Evolutionary conservation across 495 filamentous ascomycete species (phyloP).

Genomic region (Podospora sp.): DNA sequence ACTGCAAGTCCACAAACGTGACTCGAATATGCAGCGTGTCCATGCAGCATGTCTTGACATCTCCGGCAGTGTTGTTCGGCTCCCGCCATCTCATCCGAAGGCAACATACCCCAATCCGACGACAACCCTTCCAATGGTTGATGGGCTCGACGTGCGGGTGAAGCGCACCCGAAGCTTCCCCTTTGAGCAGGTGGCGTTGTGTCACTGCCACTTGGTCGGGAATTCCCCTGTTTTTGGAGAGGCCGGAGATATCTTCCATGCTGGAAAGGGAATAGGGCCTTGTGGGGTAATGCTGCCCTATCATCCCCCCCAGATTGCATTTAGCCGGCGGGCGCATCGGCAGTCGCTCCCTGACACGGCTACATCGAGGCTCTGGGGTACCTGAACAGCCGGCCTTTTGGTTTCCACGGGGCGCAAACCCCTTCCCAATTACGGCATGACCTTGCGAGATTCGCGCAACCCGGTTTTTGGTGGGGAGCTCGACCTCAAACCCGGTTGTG

Average conservation of each 20-base stretch:
- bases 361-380: slow-evolving; percentile 6
- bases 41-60: too few species aligned
- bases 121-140: not conserved
- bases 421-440: slow-evolving; percentile 24
- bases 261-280: not conserved
- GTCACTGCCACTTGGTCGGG: not conserved
- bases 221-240: not conserved
- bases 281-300: slow-evolving; percentile 11
- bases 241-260: not conserved
- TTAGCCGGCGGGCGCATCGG: slow-evolving; percentile 20
- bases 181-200: slow-evolving; percentile 9
- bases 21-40: too few species aligned
- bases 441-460: slow-evolving; percentile 17
- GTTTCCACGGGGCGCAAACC: slow-evolving; percentile 21
- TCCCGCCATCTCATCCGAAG: too few species aligned
- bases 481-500: slow-evolving; percentile 1
- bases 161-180: not conserved
- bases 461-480: slow-evolving; percentile 18
- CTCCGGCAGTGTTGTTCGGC: too few species aligned
- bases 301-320: not conserved
- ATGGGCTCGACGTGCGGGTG: not conserved
- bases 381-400: not conserved
- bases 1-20: too few species aligned
- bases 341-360: slow-evolving; percentile 5
- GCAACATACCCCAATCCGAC: not conserved